Base-by-base conservation (phyloP, 352 stramenopile genomes). In the Phytopythium kandeliae region DNA sequence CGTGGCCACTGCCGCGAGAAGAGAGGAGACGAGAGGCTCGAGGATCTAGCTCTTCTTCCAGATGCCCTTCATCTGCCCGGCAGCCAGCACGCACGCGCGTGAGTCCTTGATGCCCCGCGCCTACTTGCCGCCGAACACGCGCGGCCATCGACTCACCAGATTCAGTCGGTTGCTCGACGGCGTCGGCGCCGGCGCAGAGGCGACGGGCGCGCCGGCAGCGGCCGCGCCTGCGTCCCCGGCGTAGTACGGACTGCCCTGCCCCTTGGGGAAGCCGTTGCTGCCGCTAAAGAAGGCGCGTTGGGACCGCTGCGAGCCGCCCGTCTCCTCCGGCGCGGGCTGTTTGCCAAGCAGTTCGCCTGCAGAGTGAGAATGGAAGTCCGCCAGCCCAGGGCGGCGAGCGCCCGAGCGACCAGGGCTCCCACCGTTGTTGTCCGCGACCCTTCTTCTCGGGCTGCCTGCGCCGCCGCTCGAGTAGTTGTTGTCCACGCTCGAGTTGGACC, bases 11-110 rank as follows among this genome's bases (percentile, higher is more conserved):
- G 45, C 45, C 30, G 31, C 30, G 35, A 50, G 15, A 40, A 13
- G 5, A 38, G 31, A 38, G n/a, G 26, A 36, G 26, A 24, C 28
- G 22, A 10, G 16, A 22, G 21, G 22, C 11, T 46, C 40, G 40
- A 46, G 40, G 25, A 22, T 22, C 74, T 83, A 89, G 66, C 88
- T 90, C 56, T 86, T 88, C 58, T 86, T 88, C 79, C 79, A 88
- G 64, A 90, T 82, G 48, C 78, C 78, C 61, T 90, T 90, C 67
- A 88, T 82, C 79, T 90, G 36, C 16, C 40, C 10, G 11, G 48
- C 31, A 45, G n/a, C 13, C 15, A 30, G 10, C 17, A 46, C 22
- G 16, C 28, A 31, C 40, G 22, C 26, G 2, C 30, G 50, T 41
- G 17, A 44, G 33, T 35, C 17, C n/a, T n/a, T n/a, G n/a, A n/a